Conservation (phyloP, 2,329 filamentous ascomycete genomes). For the Pseudonectria buxi region DNA sequence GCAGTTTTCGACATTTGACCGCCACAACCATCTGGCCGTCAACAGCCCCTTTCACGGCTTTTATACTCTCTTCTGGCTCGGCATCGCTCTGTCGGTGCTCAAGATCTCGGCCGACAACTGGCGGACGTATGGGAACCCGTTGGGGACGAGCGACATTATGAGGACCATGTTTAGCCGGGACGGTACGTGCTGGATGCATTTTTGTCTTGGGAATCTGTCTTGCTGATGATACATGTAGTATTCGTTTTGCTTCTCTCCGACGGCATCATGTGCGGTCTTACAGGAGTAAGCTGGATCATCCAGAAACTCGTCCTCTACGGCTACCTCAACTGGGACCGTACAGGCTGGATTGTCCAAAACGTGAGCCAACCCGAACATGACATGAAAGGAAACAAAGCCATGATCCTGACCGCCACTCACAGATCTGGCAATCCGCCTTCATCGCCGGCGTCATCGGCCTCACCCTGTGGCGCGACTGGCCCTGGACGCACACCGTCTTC, state of each 20-base stretch:
- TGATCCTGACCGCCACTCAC: background rate
- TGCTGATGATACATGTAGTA: constrained; percentile 25
- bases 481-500: constrained; percentile 76
- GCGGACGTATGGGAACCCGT: constrained; percentile 57
- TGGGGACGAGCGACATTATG: constrained; percentile 67
- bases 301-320: constrained; percentile 54
- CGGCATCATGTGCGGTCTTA: constrained; percentile 60
- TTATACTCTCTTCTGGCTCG: constrained; percentile 73
- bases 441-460: constrained; percentile 56
- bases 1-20: constrained; percentile 68
- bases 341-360: constrained; percentile 69
- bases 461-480: constrained; percentile 67
- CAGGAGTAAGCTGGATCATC: constrained; percentile 57
- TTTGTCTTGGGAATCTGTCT: background rate
- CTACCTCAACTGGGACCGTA: constrained; percentile 59
- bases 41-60: constrained; percentile 72
- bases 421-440: constrained; percentile 64
- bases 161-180: constrained; percentile 55
- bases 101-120: constrained; percentile 64
- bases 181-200: constrained; percentile 25
- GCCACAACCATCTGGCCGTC: constrained; percentile 57
- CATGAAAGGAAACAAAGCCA: too few species aligned
- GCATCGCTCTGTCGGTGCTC: constrained; percentile 58
- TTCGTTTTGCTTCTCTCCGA: constrained; percentile 55
- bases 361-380: too few species aligned